These are phyloP conservation scores for Sindora glabra DNA, from an alignment of 306 rosid species.

Conservation along the genomic window DNA sequence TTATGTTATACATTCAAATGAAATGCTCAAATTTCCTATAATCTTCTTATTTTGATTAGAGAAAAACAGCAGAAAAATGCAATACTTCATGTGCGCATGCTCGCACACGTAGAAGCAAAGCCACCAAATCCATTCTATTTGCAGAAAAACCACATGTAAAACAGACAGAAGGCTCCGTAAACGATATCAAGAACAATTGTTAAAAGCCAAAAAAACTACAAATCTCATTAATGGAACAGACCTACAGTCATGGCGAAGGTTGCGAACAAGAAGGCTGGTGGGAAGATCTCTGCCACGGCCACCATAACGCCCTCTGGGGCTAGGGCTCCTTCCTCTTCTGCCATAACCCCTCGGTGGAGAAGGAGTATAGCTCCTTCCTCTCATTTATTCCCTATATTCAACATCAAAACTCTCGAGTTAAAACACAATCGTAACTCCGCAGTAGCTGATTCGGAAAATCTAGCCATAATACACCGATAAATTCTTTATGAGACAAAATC, in stretches of 20 bases:
- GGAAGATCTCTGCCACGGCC: conserved; percentile 82
- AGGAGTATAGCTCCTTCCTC: conserved; percentile 91
- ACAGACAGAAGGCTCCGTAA: too few relatives aligned
- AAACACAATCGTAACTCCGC: too few relatives aligned
- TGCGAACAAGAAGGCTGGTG: conserved; percentile 94
- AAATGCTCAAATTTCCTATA: neutral
- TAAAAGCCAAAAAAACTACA: neutral
- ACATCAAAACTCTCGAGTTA: neutral
- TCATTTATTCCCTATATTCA: conserved; percentile 30
- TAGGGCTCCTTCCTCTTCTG: conserved; percentile 85
- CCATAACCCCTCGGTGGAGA: conserved; percentile 86
- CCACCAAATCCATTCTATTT: too few relatives aligned
- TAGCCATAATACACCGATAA: too few relatives aligned
- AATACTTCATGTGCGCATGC: too few relatives aligned
- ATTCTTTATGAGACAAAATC: too few relatives aligned
- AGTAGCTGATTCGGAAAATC: too few relatives aligned
- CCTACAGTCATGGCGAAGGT: conserved; percentile 98
- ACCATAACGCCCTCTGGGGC: conserved; percentile 82
- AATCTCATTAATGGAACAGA: conserved; percentile 6
- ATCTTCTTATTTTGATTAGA: too few relatives aligned
- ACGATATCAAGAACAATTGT: neutral
- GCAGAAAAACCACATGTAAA: neutral
- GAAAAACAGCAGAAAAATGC: neutral
- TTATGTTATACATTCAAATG: neutral
- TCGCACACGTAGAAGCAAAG: too few relatives aligned